Evolutionary conservation across 2,329 filamentous ascomycete species (phyloP), one percentile per base, ranked within the genome.

Genomic region (Alternaria tenuissima): DNA sequence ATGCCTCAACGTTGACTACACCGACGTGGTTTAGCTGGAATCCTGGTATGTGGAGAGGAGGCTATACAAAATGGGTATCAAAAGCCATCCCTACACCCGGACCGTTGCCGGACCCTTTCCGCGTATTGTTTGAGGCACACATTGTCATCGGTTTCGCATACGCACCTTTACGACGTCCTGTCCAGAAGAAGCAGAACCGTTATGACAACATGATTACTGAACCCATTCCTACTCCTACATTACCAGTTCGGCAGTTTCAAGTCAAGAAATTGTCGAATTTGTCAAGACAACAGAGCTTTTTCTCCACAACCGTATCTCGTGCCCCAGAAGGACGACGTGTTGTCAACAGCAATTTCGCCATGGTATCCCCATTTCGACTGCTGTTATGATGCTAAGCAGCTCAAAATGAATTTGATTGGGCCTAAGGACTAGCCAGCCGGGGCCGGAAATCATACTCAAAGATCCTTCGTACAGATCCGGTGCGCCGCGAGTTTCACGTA

Each of bases 401-500:
- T 48, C 49, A 39, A 38, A 28, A 38, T 24, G 24, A 28, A 20
- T 46, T 3, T 68, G 63, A 75, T 71, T 76, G 72, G 73, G 55
- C 38, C 51, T 26, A 34, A 36, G 9, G 12, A 41, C 42, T 65
- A 62, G 65, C 55, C 56, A 65, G 64, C 65, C 57, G 62, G 65
- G 55, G 61, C 61, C 66, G 52, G 52, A 68, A 71, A 72, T 73
- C 65, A 74, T 65, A 65, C 63, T 64, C 66, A 61, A 62, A 74
- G 67, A 74, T 73, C 64, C 67, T 70, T 69, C 65, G 65, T 64
- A 65, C 68, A 70, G 71, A 71, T 73, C 64, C 67, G 68, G 70
- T 60, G 66, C 71, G 74, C 71, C 71, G 72, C 69, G 52, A 63
- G 74, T 77, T 77, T 71, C 71, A 73, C 57, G 59, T 68, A 73